Evolutionary conservation across 1,284 basidiomycete species (phyloP).

Genomic region (Sutorius eximius): DNA sequence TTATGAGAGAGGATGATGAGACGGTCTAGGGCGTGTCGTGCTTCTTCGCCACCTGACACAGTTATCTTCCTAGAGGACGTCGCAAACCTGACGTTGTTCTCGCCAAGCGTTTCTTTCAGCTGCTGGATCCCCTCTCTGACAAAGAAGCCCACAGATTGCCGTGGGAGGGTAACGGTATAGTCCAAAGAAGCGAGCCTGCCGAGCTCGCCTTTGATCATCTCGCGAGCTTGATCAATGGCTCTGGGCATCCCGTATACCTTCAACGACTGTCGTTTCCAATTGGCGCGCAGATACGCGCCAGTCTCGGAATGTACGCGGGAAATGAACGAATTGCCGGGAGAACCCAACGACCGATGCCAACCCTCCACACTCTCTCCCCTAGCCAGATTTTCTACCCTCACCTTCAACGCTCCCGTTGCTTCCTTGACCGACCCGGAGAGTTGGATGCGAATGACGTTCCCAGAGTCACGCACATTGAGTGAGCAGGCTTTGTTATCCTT

Average conservation of each 20-base stretch:
- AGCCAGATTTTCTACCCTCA: constrained; percentile 54
- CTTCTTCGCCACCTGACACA: constrained; percentile 51
- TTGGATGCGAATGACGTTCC: constrained; percentile 25
- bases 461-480: constrained; percentile 23
- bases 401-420: constrained; percentile 54
- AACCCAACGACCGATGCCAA: constrained; percentile 48
- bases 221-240: constrained; percentile 39
- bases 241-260: constrained; percentile 43
- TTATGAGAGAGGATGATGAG: constrained; percentile 44
- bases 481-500: constrained; percentile 35
- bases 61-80: constrained; percentile 39
- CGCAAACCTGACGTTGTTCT: constrained; percentile 47
- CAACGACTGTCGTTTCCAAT: constrained; percentile 42
- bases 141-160: constrained; percentile 46
- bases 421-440: constrained; percentile 43
- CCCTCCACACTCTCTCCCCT: constrained; percentile 48
- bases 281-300: constrained; percentile 42
- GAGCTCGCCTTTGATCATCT: constrained; percentile 43
- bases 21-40: constrained; percentile 41
- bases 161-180: constrained; percentile 38
- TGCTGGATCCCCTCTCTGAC: constrained; percentile 45
- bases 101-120: constrained; percentile 49
- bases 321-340: constrained; percentile 36
- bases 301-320: constrained; percentile 36
- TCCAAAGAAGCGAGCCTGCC: constrained; percentile 43